phyloP scores from a whole-genome alignment of 2,329 filamentous ascomycete genomes.

The Venturia carpophila region DNA sequence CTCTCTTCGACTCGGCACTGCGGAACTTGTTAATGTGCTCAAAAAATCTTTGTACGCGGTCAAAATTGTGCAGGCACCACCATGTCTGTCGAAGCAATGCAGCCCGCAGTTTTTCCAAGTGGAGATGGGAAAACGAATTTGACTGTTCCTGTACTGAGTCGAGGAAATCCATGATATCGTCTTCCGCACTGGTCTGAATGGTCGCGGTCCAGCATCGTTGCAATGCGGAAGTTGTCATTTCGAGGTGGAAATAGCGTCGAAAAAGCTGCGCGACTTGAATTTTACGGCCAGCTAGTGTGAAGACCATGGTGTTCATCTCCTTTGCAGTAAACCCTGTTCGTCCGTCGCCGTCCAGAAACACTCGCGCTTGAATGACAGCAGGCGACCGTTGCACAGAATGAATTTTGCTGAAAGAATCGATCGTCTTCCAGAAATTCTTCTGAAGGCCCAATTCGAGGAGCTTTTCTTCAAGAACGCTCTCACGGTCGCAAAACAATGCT shows the following conservation, averaged over 20 bases:
- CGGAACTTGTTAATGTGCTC: conserved; percentile 10
- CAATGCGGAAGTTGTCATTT: not conserved
- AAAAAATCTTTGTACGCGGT: not conserved
- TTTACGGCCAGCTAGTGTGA: not conserved
- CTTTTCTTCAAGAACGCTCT: not conserved
- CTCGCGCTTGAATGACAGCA: not conserved
- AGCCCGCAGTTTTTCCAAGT: not conserved
- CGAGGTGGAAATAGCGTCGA: not conserved
- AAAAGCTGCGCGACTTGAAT: not conserved
- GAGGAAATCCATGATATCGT: not conserved
- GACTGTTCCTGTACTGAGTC: not conserved
- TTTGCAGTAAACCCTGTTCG: not conserved
- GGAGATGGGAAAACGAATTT: not conserved
- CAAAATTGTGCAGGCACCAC: not conserved
- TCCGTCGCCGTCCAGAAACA: not conserved
- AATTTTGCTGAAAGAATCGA: not conserved
- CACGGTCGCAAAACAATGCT: not conserved
- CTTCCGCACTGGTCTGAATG: not conserved
- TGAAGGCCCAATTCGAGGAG: not conserved
- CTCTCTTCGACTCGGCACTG: not conserved
- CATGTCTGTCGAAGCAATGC: not conserved
- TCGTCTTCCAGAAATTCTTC: not conserved
- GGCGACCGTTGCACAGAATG: not conserved
- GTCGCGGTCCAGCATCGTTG: not conserved
- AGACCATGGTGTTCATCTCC: not conserved